phyloP scores from a whole-genome alignment of 768 basidiomycete species.

The Mrakia gelida region DNA sequence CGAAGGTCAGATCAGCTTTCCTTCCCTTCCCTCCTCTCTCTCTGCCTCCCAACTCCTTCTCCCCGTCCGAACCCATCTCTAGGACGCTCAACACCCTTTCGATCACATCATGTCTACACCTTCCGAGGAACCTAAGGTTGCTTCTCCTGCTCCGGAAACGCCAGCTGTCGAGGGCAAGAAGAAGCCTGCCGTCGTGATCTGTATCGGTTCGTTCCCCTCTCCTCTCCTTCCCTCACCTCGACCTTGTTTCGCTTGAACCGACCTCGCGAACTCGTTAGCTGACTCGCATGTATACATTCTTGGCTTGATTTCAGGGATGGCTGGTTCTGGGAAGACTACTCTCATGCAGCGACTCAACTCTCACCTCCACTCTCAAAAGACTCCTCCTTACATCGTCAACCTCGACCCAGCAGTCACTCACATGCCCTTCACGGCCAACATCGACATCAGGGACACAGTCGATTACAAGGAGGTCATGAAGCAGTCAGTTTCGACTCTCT shows the following conservation, averaged over 20 bases:
- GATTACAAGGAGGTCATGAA: constrained; percentile 99
- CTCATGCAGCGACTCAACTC: constrained; percentile 94
- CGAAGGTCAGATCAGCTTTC: neutral
- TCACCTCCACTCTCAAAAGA: constrained; percentile 65
- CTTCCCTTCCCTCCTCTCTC: neutral
- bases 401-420: constrained; percentile 93
- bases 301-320: constrained; percentile 7
- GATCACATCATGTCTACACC: neutral
- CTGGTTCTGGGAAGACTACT: constrained; percentile 74
- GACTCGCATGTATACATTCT: neutral
- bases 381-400: constrained; percentile 88
- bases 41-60: neutral
- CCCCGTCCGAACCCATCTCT: neutral
- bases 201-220: constrained; percentile 24
- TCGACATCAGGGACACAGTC: constrained; percentile 95
- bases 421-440: constrained; percentile 90
- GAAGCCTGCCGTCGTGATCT: constrained; percentile 30
- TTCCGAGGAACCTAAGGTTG: neutral
- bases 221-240: neutral
- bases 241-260: too few relatives aligned
- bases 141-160: neutral
- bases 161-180: constrained; percentile 23
- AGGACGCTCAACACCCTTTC: neutral
- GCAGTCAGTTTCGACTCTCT: constrained; percentile 63
- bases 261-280: neutral